Conservation (phyloP, 108 stramenopile species). For the Cyclotella kingstonii region DNA sequence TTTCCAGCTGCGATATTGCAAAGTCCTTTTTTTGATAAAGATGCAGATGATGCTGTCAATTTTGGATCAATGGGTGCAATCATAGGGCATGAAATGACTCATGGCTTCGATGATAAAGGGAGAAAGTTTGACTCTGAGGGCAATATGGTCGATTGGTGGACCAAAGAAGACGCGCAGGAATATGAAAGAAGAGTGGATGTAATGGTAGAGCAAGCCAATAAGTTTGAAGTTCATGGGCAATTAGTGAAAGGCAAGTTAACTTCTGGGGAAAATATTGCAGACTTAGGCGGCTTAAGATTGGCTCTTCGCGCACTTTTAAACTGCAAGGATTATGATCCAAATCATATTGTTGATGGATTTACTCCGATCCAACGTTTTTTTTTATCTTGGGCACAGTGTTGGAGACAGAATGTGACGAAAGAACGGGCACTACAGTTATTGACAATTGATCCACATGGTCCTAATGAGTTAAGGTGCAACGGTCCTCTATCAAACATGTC, state of each 20-base stretch:
- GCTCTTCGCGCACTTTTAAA: conserved; percentile 55
- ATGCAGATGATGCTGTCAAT: conserved; percentile 79
- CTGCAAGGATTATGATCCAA: conserved; percentile 38
- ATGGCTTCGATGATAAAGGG: conserved; percentile 89
- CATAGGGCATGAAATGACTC: conserved; percentile 87
- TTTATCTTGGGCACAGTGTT: conserved; percentile 70
- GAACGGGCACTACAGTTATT: conserved; percentile 75
- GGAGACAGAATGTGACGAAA: conserved; percentile 74
- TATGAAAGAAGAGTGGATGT: conserved; percentile 70
- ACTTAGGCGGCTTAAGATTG: conserved; percentile 73
- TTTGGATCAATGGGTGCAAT: conserved; percentile 81
- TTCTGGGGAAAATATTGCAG: conserved; percentile 80
- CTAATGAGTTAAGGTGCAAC: conserved; percentile 80
- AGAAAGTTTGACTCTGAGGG: conserved; percentile 75
- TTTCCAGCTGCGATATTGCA: conserved; percentile 90
- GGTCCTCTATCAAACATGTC: conserved; percentile 69
- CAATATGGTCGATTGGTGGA: conserved; percentile 88
- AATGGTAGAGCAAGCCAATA: conserved; percentile 74
- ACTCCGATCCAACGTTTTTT: conserved; percentile 74
- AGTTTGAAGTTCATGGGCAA: conserved; percentile 70
- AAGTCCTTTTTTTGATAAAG: conserved; percentile 76
- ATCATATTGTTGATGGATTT: conserved; percentile 57
- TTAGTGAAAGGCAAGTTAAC: conserved; percentile 63
- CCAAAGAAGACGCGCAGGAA: conserved; percentile 58
- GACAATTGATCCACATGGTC: conserved; percentile 85